These are phyloP conservation scores for Xylariales sp. DNA, from an alignment of 2,329 filamentous ascomycete genomes.

Conservation along the genomic window DNA sequence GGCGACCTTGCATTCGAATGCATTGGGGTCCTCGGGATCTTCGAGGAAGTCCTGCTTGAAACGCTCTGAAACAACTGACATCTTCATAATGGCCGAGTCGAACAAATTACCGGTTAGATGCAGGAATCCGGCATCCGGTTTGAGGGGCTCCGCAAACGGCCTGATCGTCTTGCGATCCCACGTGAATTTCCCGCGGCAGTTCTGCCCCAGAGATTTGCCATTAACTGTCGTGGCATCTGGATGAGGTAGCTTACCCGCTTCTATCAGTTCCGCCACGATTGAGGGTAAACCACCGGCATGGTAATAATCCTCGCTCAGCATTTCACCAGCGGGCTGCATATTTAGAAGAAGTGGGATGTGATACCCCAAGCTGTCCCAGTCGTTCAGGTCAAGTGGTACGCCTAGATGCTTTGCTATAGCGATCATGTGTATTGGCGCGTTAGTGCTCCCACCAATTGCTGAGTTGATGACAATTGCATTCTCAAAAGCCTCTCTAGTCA, in stretches of 20 bases:
- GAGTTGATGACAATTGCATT: constrained; percentile 51
- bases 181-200: constrained; percentile 36
- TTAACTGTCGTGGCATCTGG: constrained; percentile 39
- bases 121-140: constrained; percentile 45
- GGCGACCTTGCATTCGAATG: constrained; percentile 40
- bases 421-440: constrained; percentile 51
- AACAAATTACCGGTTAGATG: constrained; percentile 44
- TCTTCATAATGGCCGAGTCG: constrained; percentile 50
- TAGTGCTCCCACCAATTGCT: constrained; percentile 52
- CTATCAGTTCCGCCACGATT: constrained; percentile 48
- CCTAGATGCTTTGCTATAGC: constrained; percentile 51
- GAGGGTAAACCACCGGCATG: constrained; percentile 48
- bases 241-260: constrained; percentile 39
- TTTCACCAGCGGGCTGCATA: constrained; percentile 49
- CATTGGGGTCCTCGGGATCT: constrained; percentile 39
- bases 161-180: constrained; percentile 47
- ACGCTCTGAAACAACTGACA: constrained; percentile 40
- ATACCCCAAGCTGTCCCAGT: constrained; percentile 49
- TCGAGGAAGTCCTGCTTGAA: constrained; percentile 40
- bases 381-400: constrained; percentile 43
- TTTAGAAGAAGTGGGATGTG: constrained; percentile 47
- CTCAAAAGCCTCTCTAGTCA: constrained; percentile 51
- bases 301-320: constrained; percentile 49
- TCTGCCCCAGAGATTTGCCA: constrained; percentile 38
- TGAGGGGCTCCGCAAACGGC: constrained; percentile 39